Evolutionary conservation across 2,329 filamentous ascomycete genomes (phyloP), one percentile per base, ranked within the genome.

Genomic region (Nectriaceae sp.): DNA sequence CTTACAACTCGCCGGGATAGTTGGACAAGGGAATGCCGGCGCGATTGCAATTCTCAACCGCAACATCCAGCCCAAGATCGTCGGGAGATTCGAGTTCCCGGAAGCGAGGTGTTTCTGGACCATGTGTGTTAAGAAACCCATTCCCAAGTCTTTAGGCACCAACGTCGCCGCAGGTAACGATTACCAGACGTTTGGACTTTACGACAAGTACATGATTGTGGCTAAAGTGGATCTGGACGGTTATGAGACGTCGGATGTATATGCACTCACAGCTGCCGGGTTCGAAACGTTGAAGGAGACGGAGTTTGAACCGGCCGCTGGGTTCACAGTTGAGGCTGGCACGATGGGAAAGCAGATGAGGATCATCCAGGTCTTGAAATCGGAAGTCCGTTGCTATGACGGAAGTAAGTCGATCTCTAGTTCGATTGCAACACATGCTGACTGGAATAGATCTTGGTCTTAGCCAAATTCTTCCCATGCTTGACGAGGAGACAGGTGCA

Each of bases 231-330:
- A 83, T 40, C 70, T 82, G 18, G 82, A 85, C 49, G 87, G 84
- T 1, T 85, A 83, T 48, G 89, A 93, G 67, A 85, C 84, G 37
- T 93, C 90, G 1, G 84, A 89, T 46, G 85, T 95, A 3, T 92
- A 92, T 61, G 80, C 83, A 35, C 75, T 93, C 33, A 88, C 85
- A n/a, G 83, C 81, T 1, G 83, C 84, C 22, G 84, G 84, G 3
- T 84, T 95, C 49, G 86, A 91, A 65, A 83, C 88, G 33, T 78
- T 93, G 6, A 83, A 83, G 29, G 90, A 87, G 33, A 90, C 91
- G 1, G 94, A 99, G 62, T 97, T 97, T 65, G 95, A 99, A 53
- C 85, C 88, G 4, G 89, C 90, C 39, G 90, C 92, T 53, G 94
- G 92, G 21, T 83, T 87, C 24, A 97, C 94, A 0, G 79, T 97